Conservation (phyloP, 306 rosid genomes). For the Prunus kanzakura region DNA sequence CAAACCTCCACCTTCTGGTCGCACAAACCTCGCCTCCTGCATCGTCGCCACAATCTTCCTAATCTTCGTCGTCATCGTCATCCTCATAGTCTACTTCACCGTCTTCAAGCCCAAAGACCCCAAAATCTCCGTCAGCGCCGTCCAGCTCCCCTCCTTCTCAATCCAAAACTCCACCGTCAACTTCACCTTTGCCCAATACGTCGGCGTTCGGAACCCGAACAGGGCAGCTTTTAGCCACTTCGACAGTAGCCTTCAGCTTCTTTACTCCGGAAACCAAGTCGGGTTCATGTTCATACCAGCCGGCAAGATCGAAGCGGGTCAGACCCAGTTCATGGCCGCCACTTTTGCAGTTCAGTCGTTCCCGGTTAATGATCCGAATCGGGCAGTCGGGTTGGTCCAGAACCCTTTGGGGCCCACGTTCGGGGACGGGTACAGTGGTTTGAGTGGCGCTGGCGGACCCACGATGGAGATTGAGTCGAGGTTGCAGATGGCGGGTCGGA, state of each 20-base stretch:
- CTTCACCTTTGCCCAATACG: slow-evolving; percentile 84
- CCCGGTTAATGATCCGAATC: slow-evolving; percentile 38
- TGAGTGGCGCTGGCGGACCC: slow-evolving; percentile 32
- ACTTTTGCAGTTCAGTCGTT: slow-evolving; percentile 68
- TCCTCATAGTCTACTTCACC: slow-evolving; percentile 64
- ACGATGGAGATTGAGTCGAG: slow-evolving; percentile 70
- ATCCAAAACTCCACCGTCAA: slow-evolving; percentile 57
- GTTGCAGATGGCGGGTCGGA: slow-evolving; percentile 69
- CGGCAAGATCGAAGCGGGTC: slow-evolving; percentile 61
- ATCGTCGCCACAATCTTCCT: slow-evolving; percentile 75
- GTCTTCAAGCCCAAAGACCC: slow-evolving; percentile 79
- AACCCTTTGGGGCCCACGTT: slow-evolving; percentile 29
- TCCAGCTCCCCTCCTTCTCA: slow-evolving; percentile 79
- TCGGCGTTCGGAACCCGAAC: slow-evolving; percentile 81
- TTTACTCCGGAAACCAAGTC: slow-evolving; percentile 65
- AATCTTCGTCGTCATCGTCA: slow-evolving; percentile 46
- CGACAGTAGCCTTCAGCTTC: slow-evolving; percentile 81
- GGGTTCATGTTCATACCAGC: slow-evolving; percentile 98
- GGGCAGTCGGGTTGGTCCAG: neutral
- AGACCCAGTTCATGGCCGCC: slow-evolving; percentile 74
- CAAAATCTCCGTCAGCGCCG: slow-evolving; percentile 64
- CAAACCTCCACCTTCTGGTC: slow-evolving; percentile 61
- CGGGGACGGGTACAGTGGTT: slow-evolving; percentile 18
- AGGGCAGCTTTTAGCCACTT: slow-evolving; percentile 67
- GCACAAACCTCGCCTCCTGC: slow-evolving; percentile 92